These are phyloP conservation scores for Aristolochia fimbriata DNA, from an alignment of 164 flowering plant species.

Conservation along the genomic window DNA sequence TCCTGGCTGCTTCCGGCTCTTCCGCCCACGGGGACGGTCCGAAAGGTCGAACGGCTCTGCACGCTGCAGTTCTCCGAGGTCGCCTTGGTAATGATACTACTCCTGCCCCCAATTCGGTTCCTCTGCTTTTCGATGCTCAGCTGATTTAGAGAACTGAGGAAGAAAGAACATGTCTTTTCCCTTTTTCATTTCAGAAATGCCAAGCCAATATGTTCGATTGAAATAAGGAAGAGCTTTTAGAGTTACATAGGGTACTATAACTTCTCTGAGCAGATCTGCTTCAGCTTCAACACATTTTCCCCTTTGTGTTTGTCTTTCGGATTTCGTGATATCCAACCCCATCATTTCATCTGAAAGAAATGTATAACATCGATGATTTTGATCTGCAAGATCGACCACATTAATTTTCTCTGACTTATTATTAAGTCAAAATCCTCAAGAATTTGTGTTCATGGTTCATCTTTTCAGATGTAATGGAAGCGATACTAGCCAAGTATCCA, in stretches of 20 bases:
- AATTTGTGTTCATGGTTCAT: neutral
- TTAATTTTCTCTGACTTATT: no score
- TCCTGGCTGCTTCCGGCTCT: neutral
- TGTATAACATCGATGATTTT: neutral
- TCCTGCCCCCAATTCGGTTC: neutral
- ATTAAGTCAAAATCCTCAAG: no score
- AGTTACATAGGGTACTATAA: neutral
- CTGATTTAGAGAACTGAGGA: neutral
- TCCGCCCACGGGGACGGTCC: neutral
- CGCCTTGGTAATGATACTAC: neutral
- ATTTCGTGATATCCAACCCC: neutral
- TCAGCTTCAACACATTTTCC: neutral
- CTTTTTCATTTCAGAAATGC: neutral
- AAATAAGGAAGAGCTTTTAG: neutral
- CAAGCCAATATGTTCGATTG: neutral
- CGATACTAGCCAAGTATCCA: neutral
- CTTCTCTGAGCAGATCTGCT: no score
- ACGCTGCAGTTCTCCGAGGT: neutral
- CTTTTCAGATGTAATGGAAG: neutral
- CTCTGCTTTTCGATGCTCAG: neutral
- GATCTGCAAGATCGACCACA: neutral
- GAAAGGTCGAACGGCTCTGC: constrained; percentile 4
- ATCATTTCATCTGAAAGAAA: neutral
- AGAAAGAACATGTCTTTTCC: neutral
- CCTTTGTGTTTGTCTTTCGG: neutral